phyloP scores from a whole-genome alignment of 2,329 filamentous ascomycete species.

The Cercospora beticola region DNA sequence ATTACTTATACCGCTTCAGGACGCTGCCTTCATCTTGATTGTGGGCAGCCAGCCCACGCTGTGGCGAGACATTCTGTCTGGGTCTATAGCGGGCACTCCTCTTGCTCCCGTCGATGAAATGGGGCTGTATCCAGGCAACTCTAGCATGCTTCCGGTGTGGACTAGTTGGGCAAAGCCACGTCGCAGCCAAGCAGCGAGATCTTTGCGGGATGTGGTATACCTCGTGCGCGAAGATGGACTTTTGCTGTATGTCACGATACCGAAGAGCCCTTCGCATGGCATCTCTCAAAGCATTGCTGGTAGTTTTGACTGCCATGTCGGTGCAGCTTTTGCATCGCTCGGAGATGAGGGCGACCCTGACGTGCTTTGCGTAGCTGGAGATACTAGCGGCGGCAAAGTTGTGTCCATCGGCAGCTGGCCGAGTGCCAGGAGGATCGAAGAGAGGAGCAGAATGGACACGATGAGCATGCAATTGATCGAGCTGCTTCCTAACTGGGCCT shows the following conservation, averaged over 20 bases:
- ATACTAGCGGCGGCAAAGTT: conserved; percentile 65
- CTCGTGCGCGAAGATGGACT: conserved; percentile 84
- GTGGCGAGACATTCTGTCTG: conserved; percentile 45
- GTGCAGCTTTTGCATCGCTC: conserved; percentile 74
- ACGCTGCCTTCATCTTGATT: conserved; percentile 45
- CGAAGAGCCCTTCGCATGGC: conserved; percentile 32
- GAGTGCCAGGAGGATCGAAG: conserved; percentile 30
- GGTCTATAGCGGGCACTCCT: conserved; percentile 31
- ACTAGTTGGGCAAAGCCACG: conserved; percentile 79
- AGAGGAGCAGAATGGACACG: conserved; percentile 54
- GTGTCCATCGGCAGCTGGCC: conserved; percentile 34
- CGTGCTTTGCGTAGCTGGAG: conserved; percentile 76
- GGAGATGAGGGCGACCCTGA: conserved; percentile 65
- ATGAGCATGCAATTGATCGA: conserved; percentile 53
- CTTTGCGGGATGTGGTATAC: conserved; percentile 74
- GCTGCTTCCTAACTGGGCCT: conserved; percentile 62
- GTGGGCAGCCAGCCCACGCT: conserved; percentile 40
- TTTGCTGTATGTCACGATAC: conserved; percentile 65
- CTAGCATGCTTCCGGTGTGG: conserved; percentile 53
- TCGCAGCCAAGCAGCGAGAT: conserved; percentile 62
- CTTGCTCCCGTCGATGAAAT: conserved; percentile 13
- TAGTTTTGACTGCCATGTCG: conserved; percentile 70
- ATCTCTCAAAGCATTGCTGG: conserved; percentile 57
- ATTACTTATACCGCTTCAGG: conserved; percentile 44
- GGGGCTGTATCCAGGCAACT: conserved; percentile 28